These are phyloP conservation scores for Neurospora terricola DNA, from an alignment of 495 filamentous ascomycete genomes.

Conservation along the genomic window DNA sequence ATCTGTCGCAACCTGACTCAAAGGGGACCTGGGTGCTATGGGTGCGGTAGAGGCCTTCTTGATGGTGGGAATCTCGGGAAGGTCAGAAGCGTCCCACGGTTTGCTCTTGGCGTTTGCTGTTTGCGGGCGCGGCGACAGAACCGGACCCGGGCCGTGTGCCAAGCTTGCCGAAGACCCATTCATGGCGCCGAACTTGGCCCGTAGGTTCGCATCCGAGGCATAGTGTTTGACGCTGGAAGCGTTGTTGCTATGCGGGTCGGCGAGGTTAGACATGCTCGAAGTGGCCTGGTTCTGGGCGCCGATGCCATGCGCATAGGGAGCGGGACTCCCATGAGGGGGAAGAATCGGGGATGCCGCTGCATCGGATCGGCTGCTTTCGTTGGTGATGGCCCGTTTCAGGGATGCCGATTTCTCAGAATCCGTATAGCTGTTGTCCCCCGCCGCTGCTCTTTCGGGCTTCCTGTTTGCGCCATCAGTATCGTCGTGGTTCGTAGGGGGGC, in stretches of 20 bases:
- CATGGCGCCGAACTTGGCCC: conserved; percentile 10
- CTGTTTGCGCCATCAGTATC: conserved; percentile 16
- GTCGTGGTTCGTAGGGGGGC: conserved; percentile 1
- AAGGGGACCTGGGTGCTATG: conserved; percentile 22
- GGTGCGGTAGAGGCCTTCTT: conserved; percentile 11
- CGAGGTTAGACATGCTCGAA: conserved; percentile 29
- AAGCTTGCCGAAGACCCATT: conserved; percentile 16
- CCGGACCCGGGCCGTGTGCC: conserved; percentile 7
- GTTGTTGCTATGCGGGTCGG: conserved; percentile 11
- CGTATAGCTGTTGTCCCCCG: conserved; percentile 22
- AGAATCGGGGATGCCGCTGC: conserved; percentile 21
- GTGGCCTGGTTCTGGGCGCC: conserved; percentile 24
- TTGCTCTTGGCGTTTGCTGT: conserved; percentile 24
- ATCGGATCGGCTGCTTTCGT: conserved; percentile 23
- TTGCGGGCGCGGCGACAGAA: conserved; percentile 14
- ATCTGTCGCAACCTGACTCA: conserved; percentile 19
- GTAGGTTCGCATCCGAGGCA: conserved; percentile 31
- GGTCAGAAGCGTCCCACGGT: conserved; percentile 26
- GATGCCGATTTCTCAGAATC: conserved; percentile 20
- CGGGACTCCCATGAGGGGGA: background rate
- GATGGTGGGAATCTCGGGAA: conserved; percentile 29
- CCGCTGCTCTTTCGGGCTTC: conserved; percentile 20
- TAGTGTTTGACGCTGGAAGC: conserved; percentile 20
- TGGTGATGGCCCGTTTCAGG: conserved; percentile 14
- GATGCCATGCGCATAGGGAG: conserved; percentile 18